Percentiles rank a stretch among this genome's conserved stretches.
phyloP scores from a whole-genome alignment of 169 alveolate species.

The Plasmodium inui region DNA sequence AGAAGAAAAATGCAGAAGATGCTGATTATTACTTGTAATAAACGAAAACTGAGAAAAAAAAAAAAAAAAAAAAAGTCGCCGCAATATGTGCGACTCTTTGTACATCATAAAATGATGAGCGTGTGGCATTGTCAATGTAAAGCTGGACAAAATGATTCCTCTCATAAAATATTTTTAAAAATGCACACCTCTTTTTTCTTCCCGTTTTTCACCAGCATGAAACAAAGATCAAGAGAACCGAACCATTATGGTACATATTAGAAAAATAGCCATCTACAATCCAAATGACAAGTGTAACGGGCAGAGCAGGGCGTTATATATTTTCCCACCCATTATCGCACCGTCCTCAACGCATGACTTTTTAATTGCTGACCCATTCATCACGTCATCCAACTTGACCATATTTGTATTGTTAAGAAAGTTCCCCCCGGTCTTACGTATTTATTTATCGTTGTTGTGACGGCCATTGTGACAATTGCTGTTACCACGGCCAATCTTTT shows the following conservation, averaged over 20 bases:
- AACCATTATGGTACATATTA: conserved; percentile 64
- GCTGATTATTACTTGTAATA: conserved; percentile 74
- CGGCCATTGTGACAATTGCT: not conserved
- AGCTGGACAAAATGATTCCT: not conserved
- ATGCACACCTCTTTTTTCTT: conserved; percentile 5
- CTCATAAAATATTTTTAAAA: not conserved
- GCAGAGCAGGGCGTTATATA: not conserved
- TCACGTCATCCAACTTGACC: not conserved
- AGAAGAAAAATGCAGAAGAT: conserved; percentile 60
- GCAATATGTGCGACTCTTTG: not conserved
- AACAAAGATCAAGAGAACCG: conserved; percentile 37
- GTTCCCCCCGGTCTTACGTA: not conserved
- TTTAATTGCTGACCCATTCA: not conserved
- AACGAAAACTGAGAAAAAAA: conserved; percentile 7
- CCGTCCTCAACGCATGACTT: not conserved
- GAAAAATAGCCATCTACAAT: not conserved
- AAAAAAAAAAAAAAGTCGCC: not conserved
- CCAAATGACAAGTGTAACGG: not conserved
- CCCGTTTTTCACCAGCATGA: conserved; percentile 20
- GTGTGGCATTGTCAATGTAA: not conserved
- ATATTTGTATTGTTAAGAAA: not conserved
- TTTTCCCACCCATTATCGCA: not conserved
- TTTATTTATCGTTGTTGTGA: not conserved
- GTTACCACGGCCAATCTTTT: not conserved
- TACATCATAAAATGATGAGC: not conserved